Evolutionary conservation across 192 early-diverging fungal genomes (phyloP).

Genomic region (Coemansia sp.): DNA sequence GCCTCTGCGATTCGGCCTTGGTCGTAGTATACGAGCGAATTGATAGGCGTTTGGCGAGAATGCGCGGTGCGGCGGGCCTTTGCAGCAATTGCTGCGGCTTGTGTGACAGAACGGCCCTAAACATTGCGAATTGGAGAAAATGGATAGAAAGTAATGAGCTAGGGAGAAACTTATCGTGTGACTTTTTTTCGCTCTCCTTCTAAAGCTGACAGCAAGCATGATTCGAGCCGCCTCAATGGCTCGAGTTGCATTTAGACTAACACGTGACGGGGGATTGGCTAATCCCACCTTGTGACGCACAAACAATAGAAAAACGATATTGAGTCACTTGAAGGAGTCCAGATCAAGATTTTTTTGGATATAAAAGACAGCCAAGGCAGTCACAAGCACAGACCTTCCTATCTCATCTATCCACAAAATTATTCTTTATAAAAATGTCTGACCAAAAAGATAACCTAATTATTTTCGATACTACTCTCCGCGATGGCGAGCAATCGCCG

Average conservation of each 20-base stretch:
- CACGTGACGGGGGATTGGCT: not conserved
- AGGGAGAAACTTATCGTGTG: not conserved
- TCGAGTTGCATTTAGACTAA: not conserved
- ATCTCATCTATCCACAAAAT: not conserved
- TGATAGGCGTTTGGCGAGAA: not conserved
- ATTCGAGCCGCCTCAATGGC: not conserved
- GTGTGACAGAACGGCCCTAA: not conserved
- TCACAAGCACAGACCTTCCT: not conserved
- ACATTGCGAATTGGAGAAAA: not conserved
- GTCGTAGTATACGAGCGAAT: constrained; percentile 7
- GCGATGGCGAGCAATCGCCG: constrained; percentile 98
- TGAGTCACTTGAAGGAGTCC: too few relatives aligned
- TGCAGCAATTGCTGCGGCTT: not conserved
- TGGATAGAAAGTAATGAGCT: not conserved
- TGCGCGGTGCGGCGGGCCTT: not conserved
- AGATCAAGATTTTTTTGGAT: too few relatives aligned
- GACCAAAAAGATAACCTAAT: constrained; percentile 72
- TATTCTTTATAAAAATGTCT: not conserved
- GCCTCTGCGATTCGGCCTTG: constrained; percentile 35
- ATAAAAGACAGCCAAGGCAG: not conserved
- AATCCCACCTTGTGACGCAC: too few relatives aligned
- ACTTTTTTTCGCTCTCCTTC: not conserved
- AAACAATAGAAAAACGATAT: too few relatives aligned
- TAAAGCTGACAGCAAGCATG: not conserved
- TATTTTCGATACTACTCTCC: constrained; percentile 94